Conservation (phyloP, 83 land plant genomes). For the Thuja plicata region DNA sequence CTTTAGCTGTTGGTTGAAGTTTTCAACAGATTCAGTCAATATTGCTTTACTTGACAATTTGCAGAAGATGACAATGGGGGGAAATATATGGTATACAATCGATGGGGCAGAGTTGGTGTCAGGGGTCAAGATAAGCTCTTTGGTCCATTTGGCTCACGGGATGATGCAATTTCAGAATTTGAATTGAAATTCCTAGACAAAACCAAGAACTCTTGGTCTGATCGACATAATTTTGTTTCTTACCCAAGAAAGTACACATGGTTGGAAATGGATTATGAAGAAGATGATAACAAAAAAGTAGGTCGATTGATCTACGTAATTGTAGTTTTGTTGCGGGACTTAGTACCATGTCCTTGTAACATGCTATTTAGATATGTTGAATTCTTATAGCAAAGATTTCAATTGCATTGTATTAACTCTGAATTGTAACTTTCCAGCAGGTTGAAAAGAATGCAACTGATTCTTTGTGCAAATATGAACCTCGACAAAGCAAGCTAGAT, state of each 20-base stretch:
- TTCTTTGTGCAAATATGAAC: constrained; percentile 23
- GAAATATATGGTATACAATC: constrained; percentile 59
- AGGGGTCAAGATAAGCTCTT: constrained; percentile 80
- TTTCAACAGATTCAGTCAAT: neutral
- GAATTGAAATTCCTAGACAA: constrained; percentile 69
- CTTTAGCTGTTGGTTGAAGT: neutral
- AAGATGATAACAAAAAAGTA: constrained; percentile 22
- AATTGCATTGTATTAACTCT: neutral
- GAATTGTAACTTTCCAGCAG: neutral
- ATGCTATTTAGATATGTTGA: neutral
- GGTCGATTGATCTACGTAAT: neutral
- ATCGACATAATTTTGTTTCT: constrained; percentile 52
- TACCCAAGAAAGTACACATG: constrained; percentile 76
- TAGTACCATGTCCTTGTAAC: neutral
- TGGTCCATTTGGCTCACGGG: constrained; percentile 47
- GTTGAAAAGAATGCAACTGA: neutral
- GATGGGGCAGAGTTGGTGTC: constrained; percentile 99
- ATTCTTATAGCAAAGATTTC: neutral
- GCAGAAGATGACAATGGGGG: constrained; percentile 79
- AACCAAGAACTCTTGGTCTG: constrained; percentile 74
- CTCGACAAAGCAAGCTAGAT: constrained; percentile 64
- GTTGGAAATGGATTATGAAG: constrained; percentile 95
- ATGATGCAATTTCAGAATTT: constrained; percentile 65
- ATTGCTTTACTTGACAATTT: constrained; percentile 8
- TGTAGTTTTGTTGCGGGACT: neutral